Conservation (phyloP, 352 stramenopile genomes). For the Phytophthora fragariae region DNA sequence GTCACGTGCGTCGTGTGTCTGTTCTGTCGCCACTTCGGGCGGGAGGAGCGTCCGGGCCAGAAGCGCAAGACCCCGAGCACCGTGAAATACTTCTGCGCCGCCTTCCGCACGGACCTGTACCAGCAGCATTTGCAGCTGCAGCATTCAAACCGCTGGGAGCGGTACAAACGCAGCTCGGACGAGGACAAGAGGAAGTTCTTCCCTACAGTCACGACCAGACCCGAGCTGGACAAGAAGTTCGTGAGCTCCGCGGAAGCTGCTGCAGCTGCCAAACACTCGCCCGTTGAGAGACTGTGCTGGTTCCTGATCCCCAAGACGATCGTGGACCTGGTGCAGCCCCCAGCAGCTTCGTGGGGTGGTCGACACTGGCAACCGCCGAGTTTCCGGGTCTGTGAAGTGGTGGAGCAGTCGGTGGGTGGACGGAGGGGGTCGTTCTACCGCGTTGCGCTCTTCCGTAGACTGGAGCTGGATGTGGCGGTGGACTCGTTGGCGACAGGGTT, state of each 20-base stretch:
- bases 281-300: constrained; percentile 19
- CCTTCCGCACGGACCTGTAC: constrained; percentile 65
- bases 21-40: constrained; percentile 65
- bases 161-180: constrained; percentile 41
- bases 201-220: constrained; percentile 23
- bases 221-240: constrained; percentile 10
- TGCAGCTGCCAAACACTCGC: constrained; percentile 4
- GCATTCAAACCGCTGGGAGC: constrained; percentile 49
- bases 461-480: constrained; percentile 29
- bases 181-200: constrained; percentile 54
- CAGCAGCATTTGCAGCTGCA: constrained; percentile 55
- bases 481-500: constrained; percentile 27
- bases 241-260: constrained; percentile 9
- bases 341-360: neutral
- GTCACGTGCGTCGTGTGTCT: constrained; percentile 53
- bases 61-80: constrained; percentile 59
- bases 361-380: constrained; percentile 7
- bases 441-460: constrained; percentile 22
- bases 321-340: constrained; percentile 12
- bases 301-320: constrained; percentile 22
- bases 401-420: neutral
- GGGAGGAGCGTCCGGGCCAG: constrained; percentile 44
- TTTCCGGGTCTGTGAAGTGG: constrained; percentile 17
- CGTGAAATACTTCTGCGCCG: constrained; percentile 59
- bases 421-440: constrained; percentile 16